These are phyloP conservation scores for Arabis alpina DNA, from an alignment of 345 rosid genomes.

Conservation along the genomic window DNA sequence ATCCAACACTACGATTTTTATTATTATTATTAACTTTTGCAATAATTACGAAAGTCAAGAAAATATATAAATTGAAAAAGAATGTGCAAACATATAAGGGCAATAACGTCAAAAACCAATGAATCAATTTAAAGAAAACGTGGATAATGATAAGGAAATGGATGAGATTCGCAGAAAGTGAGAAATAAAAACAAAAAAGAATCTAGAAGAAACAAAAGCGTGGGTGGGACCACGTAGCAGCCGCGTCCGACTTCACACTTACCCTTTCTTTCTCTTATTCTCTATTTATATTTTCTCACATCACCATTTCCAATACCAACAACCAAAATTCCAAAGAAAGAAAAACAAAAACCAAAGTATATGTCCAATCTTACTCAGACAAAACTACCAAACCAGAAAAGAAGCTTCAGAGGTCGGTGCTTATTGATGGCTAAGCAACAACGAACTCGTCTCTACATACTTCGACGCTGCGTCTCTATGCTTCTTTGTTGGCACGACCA, in stretches of 20 bases:
- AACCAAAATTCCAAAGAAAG: neutral
- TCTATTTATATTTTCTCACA: constrained; percentile 24
- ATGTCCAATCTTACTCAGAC: constrained; percentile 43
- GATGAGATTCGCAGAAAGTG: constrained; percentile 21
- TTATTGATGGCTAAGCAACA: constrained; percentile 72
- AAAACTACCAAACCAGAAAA: constrained; percentile 38
- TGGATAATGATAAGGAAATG: constrained; percentile 33
- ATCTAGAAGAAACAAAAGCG: constrained; percentile 31
- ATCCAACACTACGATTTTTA: too few species aligned
- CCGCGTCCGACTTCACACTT: constrained; percentile 32
- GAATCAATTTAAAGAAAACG: constrained; percentile 1
- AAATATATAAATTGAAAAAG: too few species aligned
- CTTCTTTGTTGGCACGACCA: constrained; percentile 82
- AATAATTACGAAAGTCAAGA: too few species aligned
- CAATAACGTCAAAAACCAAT: neutral
- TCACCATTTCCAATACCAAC: neutral
- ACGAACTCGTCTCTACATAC: constrained; percentile 75
- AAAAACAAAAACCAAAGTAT: neutral
- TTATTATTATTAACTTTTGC: too few species aligned
- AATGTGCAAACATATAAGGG: neutral
- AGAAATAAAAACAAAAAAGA: neutral
- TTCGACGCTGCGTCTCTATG: constrained; percentile 82
- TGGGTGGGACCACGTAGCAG: constrained; percentile 33
- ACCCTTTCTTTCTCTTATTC: neutral
- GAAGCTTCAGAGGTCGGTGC: constrained; percentile 53